Evolutionary conservation across 176 grass and related monocot species (phyloP).

Genomic region (Thinopyrum elongatum): DNA sequence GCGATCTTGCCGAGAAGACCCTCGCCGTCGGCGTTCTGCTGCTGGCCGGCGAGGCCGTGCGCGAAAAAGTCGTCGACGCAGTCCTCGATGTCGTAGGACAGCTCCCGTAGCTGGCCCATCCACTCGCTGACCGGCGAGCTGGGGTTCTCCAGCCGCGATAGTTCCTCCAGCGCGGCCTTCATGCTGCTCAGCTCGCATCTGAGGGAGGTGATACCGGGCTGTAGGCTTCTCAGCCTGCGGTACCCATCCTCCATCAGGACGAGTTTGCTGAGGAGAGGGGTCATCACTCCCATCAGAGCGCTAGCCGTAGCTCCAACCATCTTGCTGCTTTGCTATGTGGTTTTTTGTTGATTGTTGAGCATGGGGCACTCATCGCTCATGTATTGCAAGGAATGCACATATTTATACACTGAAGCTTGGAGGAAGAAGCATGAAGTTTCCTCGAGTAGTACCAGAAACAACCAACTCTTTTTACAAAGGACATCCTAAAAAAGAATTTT

Average conservation of each 20-base stretch:
- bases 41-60: background rate
- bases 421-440: no score
- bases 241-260: background rate
- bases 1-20: conserved; percentile 11
- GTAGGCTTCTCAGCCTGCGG: background rate
- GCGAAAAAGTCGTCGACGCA: conserved; percentile 30
- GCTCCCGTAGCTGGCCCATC: conserved; percentile 27
- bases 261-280: background rate
- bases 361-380: no score
- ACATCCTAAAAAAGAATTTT: no score
- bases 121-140: background rate
- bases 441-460: no score
- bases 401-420: no score
- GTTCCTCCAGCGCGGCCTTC: conserved; percentile 8
- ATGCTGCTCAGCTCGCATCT: conserved; percentile 32
- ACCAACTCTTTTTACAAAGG: no score
- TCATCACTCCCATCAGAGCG: conserved; percentile 14
- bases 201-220: background rate
- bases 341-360: no score
- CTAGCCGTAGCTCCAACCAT: conserved; percentile 30
- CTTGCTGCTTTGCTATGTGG: background rate
- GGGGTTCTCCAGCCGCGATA: background rate
- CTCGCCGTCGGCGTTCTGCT: background rate
- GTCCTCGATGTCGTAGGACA: conserved; percentile 39
- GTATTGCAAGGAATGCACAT: no score